phyloP scores from a whole-genome alignment of 306 rosid genomes.

The Fragaria vesca region DNA sequence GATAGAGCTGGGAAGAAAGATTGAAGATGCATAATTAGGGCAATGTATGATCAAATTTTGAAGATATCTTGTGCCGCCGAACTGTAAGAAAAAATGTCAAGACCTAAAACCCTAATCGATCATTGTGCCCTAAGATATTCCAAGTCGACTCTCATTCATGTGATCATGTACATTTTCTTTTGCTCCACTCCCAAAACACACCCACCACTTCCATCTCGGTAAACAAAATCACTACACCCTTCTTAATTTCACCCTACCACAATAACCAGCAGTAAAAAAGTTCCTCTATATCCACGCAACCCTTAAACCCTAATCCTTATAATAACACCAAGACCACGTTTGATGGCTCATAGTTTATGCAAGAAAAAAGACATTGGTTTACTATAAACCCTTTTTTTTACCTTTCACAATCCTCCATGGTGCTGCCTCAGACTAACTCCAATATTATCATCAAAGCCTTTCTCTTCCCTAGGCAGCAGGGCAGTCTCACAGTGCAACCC shows the following conservation, averaged over 20 bases:
- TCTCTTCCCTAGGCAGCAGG: slow-evolving; percentile 48
- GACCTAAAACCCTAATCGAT: slow-evolving; percentile 68
- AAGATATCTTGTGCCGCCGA: neutral
- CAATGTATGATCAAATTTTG: neutral
- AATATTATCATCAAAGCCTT: slow-evolving; percentile 47
- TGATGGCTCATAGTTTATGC: slow-evolving; percentile 30
- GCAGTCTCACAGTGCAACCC: slow-evolving; percentile 32
- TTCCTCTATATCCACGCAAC: slow-evolving; percentile 46
- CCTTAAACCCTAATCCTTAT: slow-evolving; percentile 25
- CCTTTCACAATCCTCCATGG: slow-evolving; percentile 77
- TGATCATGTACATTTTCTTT: slow-evolving; percentile 43
- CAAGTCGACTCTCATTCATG: slow-evolving; percentile 38
- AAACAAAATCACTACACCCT: slow-evolving; percentile 44
- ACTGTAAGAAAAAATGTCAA: slow-evolving; percentile 30
- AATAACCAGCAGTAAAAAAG: slow-evolving; percentile 31
- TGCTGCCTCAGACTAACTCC: slow-evolving; percentile 30
- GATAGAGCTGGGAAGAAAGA: too few species aligned
- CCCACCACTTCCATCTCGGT: slow-evolving; percentile 80
- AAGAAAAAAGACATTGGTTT: slow-evolving; percentile 36
- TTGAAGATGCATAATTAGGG: neutral
- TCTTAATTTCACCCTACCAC: slow-evolving; percentile 44
- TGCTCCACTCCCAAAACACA: slow-evolving; percentile 74
- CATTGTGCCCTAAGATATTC: slow-evolving; percentile 57
- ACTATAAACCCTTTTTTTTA: slow-evolving; percentile 43
- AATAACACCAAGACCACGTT: slow-evolving; percentile 33